These are phyloP conservation scores for Candida maltosa DNA, from an alignment of 805 yeast species.

Conservation along the genomic window DNA sequence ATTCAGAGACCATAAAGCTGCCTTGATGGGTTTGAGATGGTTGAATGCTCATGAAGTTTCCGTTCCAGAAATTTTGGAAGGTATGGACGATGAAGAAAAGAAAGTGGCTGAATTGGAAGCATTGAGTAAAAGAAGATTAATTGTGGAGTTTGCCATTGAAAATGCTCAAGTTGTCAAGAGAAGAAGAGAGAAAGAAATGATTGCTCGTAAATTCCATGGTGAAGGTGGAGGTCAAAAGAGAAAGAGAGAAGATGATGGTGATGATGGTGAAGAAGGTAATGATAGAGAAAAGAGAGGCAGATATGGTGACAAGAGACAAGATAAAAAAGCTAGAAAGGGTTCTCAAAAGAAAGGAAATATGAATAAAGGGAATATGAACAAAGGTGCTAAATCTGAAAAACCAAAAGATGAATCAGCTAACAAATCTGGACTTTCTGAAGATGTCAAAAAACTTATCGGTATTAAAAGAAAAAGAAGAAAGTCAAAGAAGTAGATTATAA, in stretches of 20 bases:
- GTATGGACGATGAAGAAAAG: conserved; percentile 67
- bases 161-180: conserved; percentile 92
- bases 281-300: conserved; percentile 11
- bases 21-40: conserved; percentile 96
- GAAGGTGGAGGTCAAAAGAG: conserved; percentile 10
- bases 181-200: conserved; percentile 65
- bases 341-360: conserved; percentile 40
- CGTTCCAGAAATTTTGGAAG: conserved; percentile 63
- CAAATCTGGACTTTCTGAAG: conserved; percentile 45
- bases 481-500: conserved; percentile 31
- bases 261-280: conserved; percentile 14
- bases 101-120: conserved; percentile 54
- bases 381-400: conserved; percentile 11
- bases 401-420: conserved; percentile 15
- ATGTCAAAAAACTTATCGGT: conserved; percentile 62
- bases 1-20: conserved; percentile 85
- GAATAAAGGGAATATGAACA: conserved; percentile 32
- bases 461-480: conserved; percentile 66
- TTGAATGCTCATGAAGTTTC: conserved; percentile 88
- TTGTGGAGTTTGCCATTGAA: conserved; percentile 94
- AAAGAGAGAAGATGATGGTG: conserved; percentile 16
- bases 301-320: no score
- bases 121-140: conserved; percentile 64
- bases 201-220: conserved; percentile 28
- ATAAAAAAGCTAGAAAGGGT: conserved; percentile 25